Base-by-base conservation (phyloP, 345 rosid species). In the Euphorbia pulcherrima region DNA sequence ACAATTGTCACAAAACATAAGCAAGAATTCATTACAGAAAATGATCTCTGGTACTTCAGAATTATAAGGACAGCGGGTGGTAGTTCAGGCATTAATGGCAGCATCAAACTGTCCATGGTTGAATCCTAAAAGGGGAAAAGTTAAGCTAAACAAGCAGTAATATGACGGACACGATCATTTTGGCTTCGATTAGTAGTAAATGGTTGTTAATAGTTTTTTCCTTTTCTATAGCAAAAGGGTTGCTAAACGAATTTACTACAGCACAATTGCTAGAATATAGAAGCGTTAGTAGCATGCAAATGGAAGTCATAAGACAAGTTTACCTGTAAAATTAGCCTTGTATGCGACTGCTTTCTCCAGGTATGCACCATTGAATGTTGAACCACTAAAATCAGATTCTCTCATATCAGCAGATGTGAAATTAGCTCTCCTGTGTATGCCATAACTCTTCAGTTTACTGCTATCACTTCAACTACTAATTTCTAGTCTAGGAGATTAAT, bases 391-490 rank as follows among this genome's bases (percentile, higher is more conserved):
- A 77, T 90, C 87, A 55, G 97, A 89, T 69, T 93, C 98, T 74
- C 97, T 86, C 96, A 90, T 93, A 72, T 89, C 98, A 17, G 97
- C 97, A 72, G 96, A 59, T 67, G 98, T 93, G 82, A 93, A 93
- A 81, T 88, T 93, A 68, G 97, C 98, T 81, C 98, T 82, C 76
- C 98, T 93, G 90, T 75, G 77, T 68, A 80, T 72, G 72, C 60
- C 63, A 69, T 75, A 65, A 51, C 55, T 66, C 74, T 55, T 52
- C 21, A n/a, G n/a, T n/a, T n/a, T n/a, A n/a, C n/a, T n/a, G 68
- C 23, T 28, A 11, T 47, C 67, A 64, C 23, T 37, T 11, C 0
- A 51, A 55, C 33, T 37, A 13, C 40, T 41, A 55, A 58, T 8
- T 60, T 2, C 3, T 48, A 64, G 17, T 21, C 21, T 35, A 55